Evolutionary conservation across 768 basidiomycete species (phyloP).

Genomic region (Suillus luteus): DNA sequence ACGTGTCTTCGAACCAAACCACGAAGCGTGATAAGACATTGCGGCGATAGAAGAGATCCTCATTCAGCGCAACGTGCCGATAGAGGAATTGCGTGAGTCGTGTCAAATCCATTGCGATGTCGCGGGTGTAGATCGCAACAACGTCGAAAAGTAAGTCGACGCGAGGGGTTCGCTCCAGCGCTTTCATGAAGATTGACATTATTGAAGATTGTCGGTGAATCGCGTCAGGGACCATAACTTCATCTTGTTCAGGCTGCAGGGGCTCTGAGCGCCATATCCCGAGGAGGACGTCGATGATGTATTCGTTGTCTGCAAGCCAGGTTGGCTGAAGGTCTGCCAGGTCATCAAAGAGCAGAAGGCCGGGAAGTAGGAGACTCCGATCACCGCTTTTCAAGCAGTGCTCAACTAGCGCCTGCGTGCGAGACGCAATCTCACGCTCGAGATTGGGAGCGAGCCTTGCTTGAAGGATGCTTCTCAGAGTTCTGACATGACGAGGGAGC

Average conservation of each 20-base stretch:
- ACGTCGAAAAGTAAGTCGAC: constrained; percentile 90
- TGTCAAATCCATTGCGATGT: constrained; percentile 80
- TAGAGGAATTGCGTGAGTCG: constrained; percentile 84
- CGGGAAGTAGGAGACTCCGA: constrained; percentile 57
- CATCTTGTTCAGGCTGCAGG: constrained; percentile 44
- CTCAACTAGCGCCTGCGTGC: constrained; percentile 54
- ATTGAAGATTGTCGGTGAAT: constrained; percentile 66
- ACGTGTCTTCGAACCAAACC: constrained; percentile 73
- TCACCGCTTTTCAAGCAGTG: constrained; percentile 55
- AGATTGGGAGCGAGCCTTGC: constrained; percentile 78
- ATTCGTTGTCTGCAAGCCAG: constrained; percentile 72
- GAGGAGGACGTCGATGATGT: constrained; percentile 71
- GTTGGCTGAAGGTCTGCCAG: constrained; percentile 62
- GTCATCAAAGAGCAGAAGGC: constrained; percentile 77
- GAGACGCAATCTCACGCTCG: constrained; percentile 64
- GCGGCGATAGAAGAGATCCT: constrained; percentile 70
- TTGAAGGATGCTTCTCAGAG: constrained; percentile 79
- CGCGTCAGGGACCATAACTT: constrained; percentile 48
- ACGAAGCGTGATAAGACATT: constrained; percentile 85
- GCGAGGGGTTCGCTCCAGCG: constrained; percentile 65
- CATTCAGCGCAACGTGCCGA: constrained; percentile 74
- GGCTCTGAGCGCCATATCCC: constrained; percentile 67
- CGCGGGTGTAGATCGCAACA: constrained; percentile 77
- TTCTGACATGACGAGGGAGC: constrained; percentile 78
- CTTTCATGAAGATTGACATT: constrained; percentile 75